Base-by-base conservation (phyloP, 2,329 filamentous ascomycete genomes). In the Teratosphaeria pseudoeucalypti region DNA sequence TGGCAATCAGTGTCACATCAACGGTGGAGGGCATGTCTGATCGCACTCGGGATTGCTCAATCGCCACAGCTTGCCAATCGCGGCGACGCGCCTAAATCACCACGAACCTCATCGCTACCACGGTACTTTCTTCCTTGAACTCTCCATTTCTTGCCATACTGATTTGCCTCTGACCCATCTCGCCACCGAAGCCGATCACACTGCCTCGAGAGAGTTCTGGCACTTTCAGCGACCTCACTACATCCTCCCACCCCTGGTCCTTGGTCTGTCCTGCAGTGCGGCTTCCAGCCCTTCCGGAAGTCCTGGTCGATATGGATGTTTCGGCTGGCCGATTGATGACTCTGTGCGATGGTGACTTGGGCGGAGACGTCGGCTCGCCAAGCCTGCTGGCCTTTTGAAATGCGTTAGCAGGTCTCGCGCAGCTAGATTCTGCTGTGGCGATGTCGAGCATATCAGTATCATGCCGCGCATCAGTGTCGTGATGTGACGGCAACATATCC, bases 51-150 rank as follows among this genome's bases (percentile, higher is more conserved):
- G 23, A 23, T 23, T 23, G 23, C 23, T 23, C 23, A 23, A 23
- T 23, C 23, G 23, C 23, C 23, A 23, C 23, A 23, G 23, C 23
- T 23, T 23, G 23, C 23, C 23, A 23, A 2, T 23, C 23, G 23
- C 23, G 23, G 23, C 23, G 1, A 23, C 23, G 23, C 23, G 23
- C 23, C 37, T 43, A 43, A 14, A 69, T 57, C 29, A 78, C 69
- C 34, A 76, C 69, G 63, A 76, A 77, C 52, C 76, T 69, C 61
- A 77, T 71, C 1, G 74, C 76, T 26, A 75, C 70, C 11, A 78
- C 67, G 37, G 78, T 67, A 29, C 70, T 69, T 3, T 74, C 70
- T 64, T 78, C 76, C 27, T 64, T 65, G 60, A 78, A 79, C 26
- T 68, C 61, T 6, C 75, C 76, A 27, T 68, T 65, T 58, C 74